Conservation (phyloP, 179 eudicot genomes). For the Heliamphora pulchella region DNA sequence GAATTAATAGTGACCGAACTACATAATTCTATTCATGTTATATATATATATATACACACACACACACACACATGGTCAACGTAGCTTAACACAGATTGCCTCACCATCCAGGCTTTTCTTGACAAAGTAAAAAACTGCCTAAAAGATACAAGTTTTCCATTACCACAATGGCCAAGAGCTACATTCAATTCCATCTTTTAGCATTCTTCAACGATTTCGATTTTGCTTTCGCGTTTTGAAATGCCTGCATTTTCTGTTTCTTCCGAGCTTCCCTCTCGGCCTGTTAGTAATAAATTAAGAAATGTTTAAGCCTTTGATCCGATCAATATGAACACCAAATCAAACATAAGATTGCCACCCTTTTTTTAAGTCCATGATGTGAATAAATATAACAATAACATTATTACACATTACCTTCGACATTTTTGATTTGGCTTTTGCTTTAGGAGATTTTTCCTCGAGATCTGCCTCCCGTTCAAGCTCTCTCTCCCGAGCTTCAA, state of each 20-base stretch:
- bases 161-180: not conserved
- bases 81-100: too few species aligned
- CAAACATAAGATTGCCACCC: not conserved
- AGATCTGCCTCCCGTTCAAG: conserved; percentile 86
- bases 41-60: too few species aligned
- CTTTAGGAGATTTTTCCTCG: conserved; percentile 79
- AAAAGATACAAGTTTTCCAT: not conserved
- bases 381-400: not conserved
- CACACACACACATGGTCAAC: too few species aligned
- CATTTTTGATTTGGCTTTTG: conserved; percentile 94
- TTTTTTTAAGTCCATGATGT: not conserved
- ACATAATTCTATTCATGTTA: too few species aligned
- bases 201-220: conserved; percentile 63
- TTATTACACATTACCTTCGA: conserved; percentile 48
- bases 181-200: conserved; percentile 75
- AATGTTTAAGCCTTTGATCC: not conserved
- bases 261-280: conserved; percentile 88
- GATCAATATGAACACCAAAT: not conserved
- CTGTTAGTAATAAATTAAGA: conserved; percentile 27
- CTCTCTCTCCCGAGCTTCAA: conserved; percentile 72
- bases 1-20: too few species aligned
- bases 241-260: conserved; percentile 84
- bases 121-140: conserved; percentile 2
- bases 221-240: conserved; percentile 82
- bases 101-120: not conserved